phyloP scores from a whole-genome alignment of 305 asterid genomes.

The Solanum aculeatissimum region DNA sequence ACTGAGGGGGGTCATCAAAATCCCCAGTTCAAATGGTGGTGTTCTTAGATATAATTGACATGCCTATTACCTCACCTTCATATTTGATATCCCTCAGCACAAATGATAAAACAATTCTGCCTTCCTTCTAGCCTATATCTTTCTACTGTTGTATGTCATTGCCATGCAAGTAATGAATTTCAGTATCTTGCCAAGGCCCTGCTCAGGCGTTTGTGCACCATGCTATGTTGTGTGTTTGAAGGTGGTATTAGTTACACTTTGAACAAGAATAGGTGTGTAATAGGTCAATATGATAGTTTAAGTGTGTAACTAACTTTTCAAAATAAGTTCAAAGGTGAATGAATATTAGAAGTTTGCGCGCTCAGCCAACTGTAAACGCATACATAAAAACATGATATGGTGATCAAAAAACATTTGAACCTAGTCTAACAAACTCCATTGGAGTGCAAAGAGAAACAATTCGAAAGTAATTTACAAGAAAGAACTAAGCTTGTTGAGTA shows the following conservation, averaged over 20 bases:
- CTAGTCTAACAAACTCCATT: not conserved
- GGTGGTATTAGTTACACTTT: too few species aligned
- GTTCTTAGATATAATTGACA: not conserved
- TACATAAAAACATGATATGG: not conserved
- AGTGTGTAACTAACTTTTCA: too few species aligned
- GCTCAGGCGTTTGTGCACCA: too few species aligned
- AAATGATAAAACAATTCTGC: not conserved
- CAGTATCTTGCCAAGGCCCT: not conserved
- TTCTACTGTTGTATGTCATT: not conserved
- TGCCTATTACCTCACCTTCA: not conserved
- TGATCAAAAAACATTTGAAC: not conserved
- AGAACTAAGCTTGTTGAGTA: not conserved
- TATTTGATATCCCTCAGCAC: not conserved
- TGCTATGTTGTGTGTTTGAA: too few species aligned
- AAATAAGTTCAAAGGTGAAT: too few species aligned
- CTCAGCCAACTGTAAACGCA: not conserved
- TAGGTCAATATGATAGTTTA: too few species aligned
- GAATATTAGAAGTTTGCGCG: too few species aligned
- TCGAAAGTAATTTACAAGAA: not conserved
- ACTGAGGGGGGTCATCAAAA: slow-evolving; percentile 31
- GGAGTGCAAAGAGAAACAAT: not conserved
- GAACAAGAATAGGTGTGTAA: too few species aligned
- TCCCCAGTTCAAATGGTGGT: slow-evolving; percentile 26
- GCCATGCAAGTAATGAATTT: not conserved
- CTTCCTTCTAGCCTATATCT: not conserved